Evolutionary conservation across 805 yeast species (phyloP).

Genomic region (Lipomyces japonicus): DNA sequence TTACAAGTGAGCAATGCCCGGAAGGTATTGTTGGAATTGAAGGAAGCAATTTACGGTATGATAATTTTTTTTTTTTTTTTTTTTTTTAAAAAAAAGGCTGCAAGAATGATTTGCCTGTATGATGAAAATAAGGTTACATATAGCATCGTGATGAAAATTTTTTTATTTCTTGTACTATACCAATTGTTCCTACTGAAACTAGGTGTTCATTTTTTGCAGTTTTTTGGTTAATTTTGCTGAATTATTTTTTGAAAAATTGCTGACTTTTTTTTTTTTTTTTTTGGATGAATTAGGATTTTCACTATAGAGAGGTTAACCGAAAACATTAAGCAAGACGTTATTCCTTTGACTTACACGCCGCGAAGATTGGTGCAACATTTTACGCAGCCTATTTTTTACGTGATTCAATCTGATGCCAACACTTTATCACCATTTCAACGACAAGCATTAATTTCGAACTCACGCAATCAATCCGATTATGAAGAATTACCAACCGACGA

Average conservation of each 20-base stretch:
- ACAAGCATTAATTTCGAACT: slow-evolving; percentile 3
- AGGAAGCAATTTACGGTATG: slow-evolving; percentile 45
- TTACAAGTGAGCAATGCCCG: slow-evolving; percentile 59
- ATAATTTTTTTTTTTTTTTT: background rate
- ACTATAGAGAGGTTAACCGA: slow-evolving; percentile 27
- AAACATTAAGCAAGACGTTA: slow-evolving; percentile 38
- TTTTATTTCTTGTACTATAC: slow-evolving; percentile 2
- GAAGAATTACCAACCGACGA: slow-evolving; percentile 42
- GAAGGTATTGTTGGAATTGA: slow-evolving; percentile 63
- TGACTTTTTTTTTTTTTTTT: background rate
- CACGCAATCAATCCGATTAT: slow-evolving; percentile 32
- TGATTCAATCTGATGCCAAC: slow-evolving; percentile 48
- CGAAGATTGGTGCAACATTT: slow-evolving; percentile 39
- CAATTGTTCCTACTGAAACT: slow-evolving; percentile 30
- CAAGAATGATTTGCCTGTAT: slow-evolving; percentile 31
- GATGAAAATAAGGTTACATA: slow-evolving; percentile 26
- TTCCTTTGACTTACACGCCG: slow-evolving; percentile 52
- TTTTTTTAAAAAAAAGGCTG: slow-evolving; percentile 30
- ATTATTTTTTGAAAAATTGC: background rate
- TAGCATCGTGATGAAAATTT: slow-evolving; percentile 12
- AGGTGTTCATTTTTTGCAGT: no score
- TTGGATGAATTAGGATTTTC: slow-evolving; percentile 28
- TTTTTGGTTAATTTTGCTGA: no score
- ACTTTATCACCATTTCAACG: slow-evolving; percentile 29
- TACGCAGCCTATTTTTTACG: slow-evolving; percentile 35